Evolutionary conservation across 1,284 basidiomycete species (phyloP), one percentile per base, ranked within the genome.

Genomic region (Irpex sp.): DNA sequence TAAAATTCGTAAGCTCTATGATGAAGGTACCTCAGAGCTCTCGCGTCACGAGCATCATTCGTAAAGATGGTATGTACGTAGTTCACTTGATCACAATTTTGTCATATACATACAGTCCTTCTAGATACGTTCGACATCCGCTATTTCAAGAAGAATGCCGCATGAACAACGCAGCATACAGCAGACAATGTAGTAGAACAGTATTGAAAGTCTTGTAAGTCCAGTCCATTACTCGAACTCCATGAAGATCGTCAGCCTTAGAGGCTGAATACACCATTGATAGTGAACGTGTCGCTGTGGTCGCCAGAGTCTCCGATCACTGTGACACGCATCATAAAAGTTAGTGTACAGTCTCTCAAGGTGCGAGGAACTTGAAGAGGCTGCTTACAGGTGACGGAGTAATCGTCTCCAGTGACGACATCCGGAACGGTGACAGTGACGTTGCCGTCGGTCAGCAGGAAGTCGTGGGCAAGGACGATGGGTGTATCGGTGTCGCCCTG

Each of bases 401-500:
- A 64, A 39, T 56, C 53, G n/a, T 53, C 51, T 11, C 60, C 37
- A 50, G 57, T 58, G 55, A 62, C 39, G 26, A 62, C 56, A 4
- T 62, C 21, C 9, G 57, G 61, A 35, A 62, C 61, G 9, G 35
- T 55, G 43, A 58, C 49, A 46, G 51, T 50, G 47, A 62, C 57
- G 37, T 49, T 56, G 9, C 56, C 61, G 6, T 51, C 49, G 35
- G 51, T 56, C 19, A 62, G 47, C 56, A 54, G 37, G 49, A 62
- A 58, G 46, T 43, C 57, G 46, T 58, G 49, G 5, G 54, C 60
- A n/a, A 61, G 60, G 39, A 61, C 47, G 39, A 61, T 43, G 47
- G 19, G 51, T 15, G 39, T 46, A 11, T n/a, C 39, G n/a, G 39
- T n/a, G 39, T 5, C 39, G 39, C 31, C 31, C 31, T 76, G 71